Evolutionary conservation across 2,329 filamentous ascomycete species (phyloP), one percentile per base, ranked within the genome.

Genomic region (Ramichloridium luteum): DNA sequence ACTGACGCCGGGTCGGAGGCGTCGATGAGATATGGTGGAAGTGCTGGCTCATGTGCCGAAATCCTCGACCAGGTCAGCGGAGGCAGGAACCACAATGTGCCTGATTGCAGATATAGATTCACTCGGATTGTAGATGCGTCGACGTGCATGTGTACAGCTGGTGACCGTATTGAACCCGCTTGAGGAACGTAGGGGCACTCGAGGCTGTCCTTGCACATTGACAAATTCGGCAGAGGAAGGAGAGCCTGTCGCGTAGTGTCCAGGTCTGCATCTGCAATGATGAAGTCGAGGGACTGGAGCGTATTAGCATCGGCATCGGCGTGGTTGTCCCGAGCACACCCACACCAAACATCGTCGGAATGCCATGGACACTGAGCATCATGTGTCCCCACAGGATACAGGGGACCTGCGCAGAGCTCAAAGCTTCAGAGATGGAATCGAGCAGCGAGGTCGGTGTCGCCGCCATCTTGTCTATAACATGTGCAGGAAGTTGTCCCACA

Each of bases 341-440:
- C n/a, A 23, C 20, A 23, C 20, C 20, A 23, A 23, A 8, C 20
- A 23, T 23, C 8, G 20, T 23, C 20, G 20, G 20, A n/a, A 23
- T n/a, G 8, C 20, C 20, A n/a, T 23, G 20, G 8, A 23, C 20
- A n/a, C 20, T n/a, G n/a, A 23, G 20, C 20, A 23, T 23, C 20
- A 23, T 23, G 20, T 23, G 20, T 23, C 20, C 20, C 20, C 20
- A 23, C n/a, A 23, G 20, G n/a, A 23, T n/a, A 23, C 20, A 23
- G 20, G 20, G 20, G n/a, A 23, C 20, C 8, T 23, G 20, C n/a
- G 20, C 20, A 8, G 20, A 8, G 20, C 20, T 23, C 20, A 23
- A n/a, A 23, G 20, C 20, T 23, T 23, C 20, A 23, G 20, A 23
- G 8, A 23, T 23, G n/a, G 20, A 23, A n/a, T 8, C n/a, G 8